phyloP scores from a whole-genome alignment of 305 asterid genomes.

The Rubia tinctorum region DNA sequence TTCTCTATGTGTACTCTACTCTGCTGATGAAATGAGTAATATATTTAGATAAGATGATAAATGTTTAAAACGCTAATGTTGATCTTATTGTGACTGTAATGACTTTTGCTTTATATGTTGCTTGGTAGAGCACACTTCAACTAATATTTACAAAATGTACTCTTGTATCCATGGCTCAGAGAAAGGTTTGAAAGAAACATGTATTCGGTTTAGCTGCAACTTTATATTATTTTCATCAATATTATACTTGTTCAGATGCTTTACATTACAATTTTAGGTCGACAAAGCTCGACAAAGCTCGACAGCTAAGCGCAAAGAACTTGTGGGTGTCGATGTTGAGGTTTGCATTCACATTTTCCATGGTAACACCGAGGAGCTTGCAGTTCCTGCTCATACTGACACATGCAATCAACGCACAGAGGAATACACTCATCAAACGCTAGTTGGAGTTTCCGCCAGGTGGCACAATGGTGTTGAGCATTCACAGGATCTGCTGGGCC shows the following conservation, averaged over 20 bases:
- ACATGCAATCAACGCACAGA: constrained; percentile 73
- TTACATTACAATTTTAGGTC: constrained; percentile 60
- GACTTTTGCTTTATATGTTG: not conserved
- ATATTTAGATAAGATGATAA: too few relatives aligned
- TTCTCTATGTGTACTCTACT: too few relatives aligned
- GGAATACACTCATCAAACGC: constrained; percentile 82
- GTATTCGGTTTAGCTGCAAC: too few relatives aligned
- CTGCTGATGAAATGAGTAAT: too few relatives aligned
- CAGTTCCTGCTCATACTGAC: constrained; percentile 59
- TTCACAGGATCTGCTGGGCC: constrained; percentile 90
- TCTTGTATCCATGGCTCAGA: too few relatives aligned
- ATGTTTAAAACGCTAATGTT: not conserved
- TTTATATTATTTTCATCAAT: too few relatives aligned
- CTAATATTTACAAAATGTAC: not conserved
- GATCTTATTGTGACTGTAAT: not conserved
- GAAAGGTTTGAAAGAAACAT: too few relatives aligned
- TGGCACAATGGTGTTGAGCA: constrained; percentile 85
- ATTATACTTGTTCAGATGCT: too few relatives aligned
- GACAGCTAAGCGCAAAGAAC: constrained; percentile 78
- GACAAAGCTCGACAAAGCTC: constrained; percentile 61
- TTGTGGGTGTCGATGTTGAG: constrained; percentile 39
- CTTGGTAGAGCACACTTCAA: not conserved
- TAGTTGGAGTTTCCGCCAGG: constrained; percentile 91
- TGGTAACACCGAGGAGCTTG: constrained; percentile 49
- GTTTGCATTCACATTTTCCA: constrained; percentile 40